Conservation (phyloP, 208 protist species). For the Crithidia thermophila region DNA sequence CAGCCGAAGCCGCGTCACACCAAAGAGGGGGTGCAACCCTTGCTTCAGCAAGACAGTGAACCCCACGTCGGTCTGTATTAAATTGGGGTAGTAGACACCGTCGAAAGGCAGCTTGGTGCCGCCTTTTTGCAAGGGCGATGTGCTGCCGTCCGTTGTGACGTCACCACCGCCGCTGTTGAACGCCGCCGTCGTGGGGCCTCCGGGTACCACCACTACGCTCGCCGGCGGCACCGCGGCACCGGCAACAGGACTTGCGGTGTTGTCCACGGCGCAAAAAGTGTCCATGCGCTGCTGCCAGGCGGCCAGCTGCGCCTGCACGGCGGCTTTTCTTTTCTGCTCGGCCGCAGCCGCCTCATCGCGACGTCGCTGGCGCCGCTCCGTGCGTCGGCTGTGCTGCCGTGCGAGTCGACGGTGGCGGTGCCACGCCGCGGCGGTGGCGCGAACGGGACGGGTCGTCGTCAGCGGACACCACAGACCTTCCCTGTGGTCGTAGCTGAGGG, state of each 20-base stretch:
- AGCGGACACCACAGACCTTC: conserved; percentile 56
- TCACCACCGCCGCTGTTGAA: conserved; percentile 3
- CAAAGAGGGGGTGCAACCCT: conserved; percentile 42
- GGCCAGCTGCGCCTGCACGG: conserved; percentile 17
- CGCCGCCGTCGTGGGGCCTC: not conserved
- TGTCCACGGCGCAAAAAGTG: not conserved
- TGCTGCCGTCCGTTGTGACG: not conserved
- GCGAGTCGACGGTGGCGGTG: conserved; percentile 6
- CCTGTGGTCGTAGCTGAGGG: conserved; percentile 53
- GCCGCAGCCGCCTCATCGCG: conserved; percentile 12
- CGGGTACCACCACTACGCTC: too few species aligned
- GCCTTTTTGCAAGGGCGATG: not conserved
- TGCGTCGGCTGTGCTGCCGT: not conserved
- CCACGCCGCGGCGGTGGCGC: conserved; percentile 24
- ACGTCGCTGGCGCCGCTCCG: conserved; percentile 10
- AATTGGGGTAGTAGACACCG: conserved; percentile 65
- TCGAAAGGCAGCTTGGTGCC: conserved; percentile 46
- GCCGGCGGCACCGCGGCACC: not conserved
- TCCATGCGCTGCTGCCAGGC: conserved; percentile 19
- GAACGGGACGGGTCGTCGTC: conserved; percentile 36
- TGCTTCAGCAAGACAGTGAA: conserved; percentile 45
- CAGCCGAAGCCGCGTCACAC: conserved; percentile 29
- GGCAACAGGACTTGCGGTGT: not conserved
- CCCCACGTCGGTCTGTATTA: conserved; percentile 57
- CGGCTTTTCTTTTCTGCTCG: conserved; percentile 3